These are phyloP conservation scores for Brassica rapa DNA, from an alignment of 345 rosid species.

Conservation along the genomic window DNA sequence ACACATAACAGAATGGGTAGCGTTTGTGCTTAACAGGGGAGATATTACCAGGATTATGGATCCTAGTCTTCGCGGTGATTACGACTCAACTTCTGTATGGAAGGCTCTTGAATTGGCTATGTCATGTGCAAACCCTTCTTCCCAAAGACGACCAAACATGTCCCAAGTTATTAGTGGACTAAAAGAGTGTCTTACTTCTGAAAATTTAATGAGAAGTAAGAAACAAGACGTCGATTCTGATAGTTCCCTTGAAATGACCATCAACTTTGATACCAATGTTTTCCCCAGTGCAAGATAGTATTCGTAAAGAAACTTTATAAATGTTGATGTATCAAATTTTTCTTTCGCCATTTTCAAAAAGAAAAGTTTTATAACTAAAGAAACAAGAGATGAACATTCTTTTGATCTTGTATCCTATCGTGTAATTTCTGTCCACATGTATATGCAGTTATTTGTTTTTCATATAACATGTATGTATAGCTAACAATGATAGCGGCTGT, in stretches of 20 bases:
- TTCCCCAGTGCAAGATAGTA: slow-evolving; percentile 23
- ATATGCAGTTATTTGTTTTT: too few species aligned
- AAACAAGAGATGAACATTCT: too few species aligned
- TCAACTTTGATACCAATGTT: neutral
- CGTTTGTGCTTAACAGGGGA: slow-evolving; percentile 39
- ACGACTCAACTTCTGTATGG: slow-evolving; percentile 45
- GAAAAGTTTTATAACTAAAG: too few species aligned
- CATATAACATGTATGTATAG: too few species aligned
- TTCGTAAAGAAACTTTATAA: neutral
- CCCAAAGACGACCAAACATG: slow-evolving; percentile 31
- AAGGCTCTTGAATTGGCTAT: slow-evolving; percentile 49
- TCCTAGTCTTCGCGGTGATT: slow-evolving; percentile 42
- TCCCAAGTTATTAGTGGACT: slow-evolving; percentile 38
- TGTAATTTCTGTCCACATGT: too few species aligned
- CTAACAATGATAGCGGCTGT: too few species aligned
- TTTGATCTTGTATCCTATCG: too few species aligned
- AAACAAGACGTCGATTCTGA: neutral
- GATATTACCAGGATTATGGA: slow-evolving; percentile 47
- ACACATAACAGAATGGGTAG: slow-evolving; percentile 43
- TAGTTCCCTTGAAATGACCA: neutral
- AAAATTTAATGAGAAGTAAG: neutral
- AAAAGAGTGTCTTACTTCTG: slow-evolving; percentile 37
- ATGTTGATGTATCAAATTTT: too few species aligned
- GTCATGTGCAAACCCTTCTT: slow-evolving; percentile 34
- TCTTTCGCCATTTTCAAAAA: too few species aligned